A percentile compares a stretch with the other conserved stretches of the same genome.
phyloP scores from a whole-genome alignment of 2,329 filamentous ascomycete genomes.

The Pseudogymnoascus sp. region DNA sequence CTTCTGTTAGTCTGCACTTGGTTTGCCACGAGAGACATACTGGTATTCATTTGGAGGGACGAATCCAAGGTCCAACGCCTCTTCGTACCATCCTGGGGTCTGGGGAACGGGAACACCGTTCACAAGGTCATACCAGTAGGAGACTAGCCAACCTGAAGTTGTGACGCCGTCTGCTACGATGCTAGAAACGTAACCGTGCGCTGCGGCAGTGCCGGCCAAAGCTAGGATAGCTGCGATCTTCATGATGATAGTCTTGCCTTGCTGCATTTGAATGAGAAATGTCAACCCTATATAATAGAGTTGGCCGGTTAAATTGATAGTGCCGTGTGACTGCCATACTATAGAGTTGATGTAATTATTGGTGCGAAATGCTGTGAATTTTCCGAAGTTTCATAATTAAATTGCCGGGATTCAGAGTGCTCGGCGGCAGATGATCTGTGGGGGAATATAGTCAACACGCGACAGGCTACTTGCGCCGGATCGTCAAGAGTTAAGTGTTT shows the following conservation, averaged over 20 bases:
- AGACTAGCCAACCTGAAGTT: background rate
- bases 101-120: background rate
- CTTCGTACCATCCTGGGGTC: slow-evolving; percentile 44
- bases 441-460: background rate
- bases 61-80: slow-evolving; percentile 43
- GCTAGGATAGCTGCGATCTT: background rate
- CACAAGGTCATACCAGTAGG: background rate
- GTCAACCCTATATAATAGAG: background rate
- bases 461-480: background rate
- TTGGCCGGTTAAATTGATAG: background rate
- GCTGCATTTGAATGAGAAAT: background rate
- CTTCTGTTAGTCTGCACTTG: background rate
- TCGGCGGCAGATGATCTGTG: background rate
- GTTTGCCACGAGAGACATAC: background rate
- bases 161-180: slow-evolving; percentile 37
- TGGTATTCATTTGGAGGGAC: slow-evolving; percentile 39
- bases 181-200: slow-evolving; percentile 37
- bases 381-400: slow-evolving; percentile 3
- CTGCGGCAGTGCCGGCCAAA: slow-evolving; percentile 31
- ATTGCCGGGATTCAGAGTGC: slow-evolving; percentile 2
- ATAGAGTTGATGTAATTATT: background rate
- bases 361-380: background rate
- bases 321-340: slow-evolving; percentile 4
- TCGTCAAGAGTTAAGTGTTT: background rate
- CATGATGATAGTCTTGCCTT: slow-evolving; percentile 4